phyloP scores from a whole-genome alignment of 306 rosid genomes.

The Rosa chinensis region DNA sequence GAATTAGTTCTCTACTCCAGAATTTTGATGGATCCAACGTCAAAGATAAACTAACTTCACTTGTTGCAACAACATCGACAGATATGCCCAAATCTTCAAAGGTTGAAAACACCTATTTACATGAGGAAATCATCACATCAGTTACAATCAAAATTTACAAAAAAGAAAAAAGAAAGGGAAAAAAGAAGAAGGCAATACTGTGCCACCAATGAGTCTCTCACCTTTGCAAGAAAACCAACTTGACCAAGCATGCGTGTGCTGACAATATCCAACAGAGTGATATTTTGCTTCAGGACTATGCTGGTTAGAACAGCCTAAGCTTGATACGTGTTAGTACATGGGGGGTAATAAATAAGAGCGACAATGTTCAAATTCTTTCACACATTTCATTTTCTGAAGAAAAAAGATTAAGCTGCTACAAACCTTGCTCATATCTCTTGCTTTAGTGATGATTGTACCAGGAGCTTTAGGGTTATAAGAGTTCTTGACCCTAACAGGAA shows the following conservation, averaged over 20 bases:
- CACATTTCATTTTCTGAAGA: background rate
- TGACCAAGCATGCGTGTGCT: conserved; percentile 82
- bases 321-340: background rate
- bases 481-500: conserved; percentile 76
- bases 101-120: conserved; percentile 52
- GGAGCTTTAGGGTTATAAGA: conserved; percentile 72
- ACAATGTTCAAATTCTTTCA: background rate
- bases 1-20: conserved; percentile 91
- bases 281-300: conserved; percentile 62
- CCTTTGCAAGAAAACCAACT: conserved; percentile 73
- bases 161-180: background rate
- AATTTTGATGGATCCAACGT: conserved; percentile 89
- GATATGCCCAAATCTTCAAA: conserved; percentile 86
- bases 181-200: background rate
- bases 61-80: conserved; percentile 87
- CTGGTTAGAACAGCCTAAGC: conserved; percentile 62
- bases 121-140: background rate
- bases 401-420: conserved; percentile 26
- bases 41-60: conserved; percentile 89
- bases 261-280: conserved; percentile 70
- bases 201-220: conserved; percentile 22
- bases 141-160: conserved; percentile 5
- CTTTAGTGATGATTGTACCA: conserved; percentile 61
- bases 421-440: conserved; percentile 75
- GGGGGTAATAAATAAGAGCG: background rate